Conservation (phyloP, 768 basidiomycete species). For the Boletus edulis region DNA sequence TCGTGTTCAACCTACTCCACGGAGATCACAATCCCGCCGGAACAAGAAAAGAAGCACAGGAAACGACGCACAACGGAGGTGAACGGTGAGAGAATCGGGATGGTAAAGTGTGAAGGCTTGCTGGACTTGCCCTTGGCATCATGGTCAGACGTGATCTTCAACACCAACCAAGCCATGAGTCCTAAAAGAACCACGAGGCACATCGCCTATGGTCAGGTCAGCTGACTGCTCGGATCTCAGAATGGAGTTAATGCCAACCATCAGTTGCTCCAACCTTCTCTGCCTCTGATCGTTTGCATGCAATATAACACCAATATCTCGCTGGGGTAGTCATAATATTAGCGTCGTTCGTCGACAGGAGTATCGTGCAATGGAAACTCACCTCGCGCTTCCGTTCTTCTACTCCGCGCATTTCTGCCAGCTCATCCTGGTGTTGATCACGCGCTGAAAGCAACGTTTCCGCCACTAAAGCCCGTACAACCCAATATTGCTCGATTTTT, state of each 20-base stretch:
- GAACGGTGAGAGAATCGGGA: slow-evolving; percentile 77
- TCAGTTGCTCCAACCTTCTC: slow-evolving; percentile 45
- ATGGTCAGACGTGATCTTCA: slow-evolving; percentile 13
- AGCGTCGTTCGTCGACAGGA: not conserved
- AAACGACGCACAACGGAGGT: slow-evolving; percentile 58
- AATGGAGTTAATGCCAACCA: slow-evolving; percentile 40
- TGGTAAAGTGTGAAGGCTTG: slow-evolving; percentile 62
- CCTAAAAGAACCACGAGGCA: slow-evolving; percentile 25
- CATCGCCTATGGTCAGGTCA: slow-evolving; percentile 20
- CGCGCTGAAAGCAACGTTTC: slow-evolving; percentile 57
- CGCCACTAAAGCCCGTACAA: slow-evolving; percentile 59
- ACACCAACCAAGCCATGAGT: slow-evolving; percentile 20
- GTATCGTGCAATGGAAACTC: slow-evolving; percentile 15
- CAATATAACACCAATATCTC: slow-evolving; percentile 39
- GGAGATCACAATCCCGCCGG: slow-evolving; percentile 1
- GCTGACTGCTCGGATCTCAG: not conserved
- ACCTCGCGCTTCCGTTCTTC: slow-evolving; percentile 51
- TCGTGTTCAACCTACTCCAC: slow-evolving; percentile 66
- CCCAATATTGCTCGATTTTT: slow-evolving; percentile 61
- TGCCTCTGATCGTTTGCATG: slow-evolving; percentile 48
- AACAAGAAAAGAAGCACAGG: not conserved
- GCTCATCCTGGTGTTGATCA: slow-evolving; percentile 47
- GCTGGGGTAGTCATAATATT: slow-evolving; percentile 35
- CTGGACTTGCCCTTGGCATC: slow-evolving; percentile 5
- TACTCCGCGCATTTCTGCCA: slow-evolving; percentile 38